Evolutionary conservation across 768 basidiomycete species (phyloP).

Genomic region (Macrolepiota albuminosa): DNA sequence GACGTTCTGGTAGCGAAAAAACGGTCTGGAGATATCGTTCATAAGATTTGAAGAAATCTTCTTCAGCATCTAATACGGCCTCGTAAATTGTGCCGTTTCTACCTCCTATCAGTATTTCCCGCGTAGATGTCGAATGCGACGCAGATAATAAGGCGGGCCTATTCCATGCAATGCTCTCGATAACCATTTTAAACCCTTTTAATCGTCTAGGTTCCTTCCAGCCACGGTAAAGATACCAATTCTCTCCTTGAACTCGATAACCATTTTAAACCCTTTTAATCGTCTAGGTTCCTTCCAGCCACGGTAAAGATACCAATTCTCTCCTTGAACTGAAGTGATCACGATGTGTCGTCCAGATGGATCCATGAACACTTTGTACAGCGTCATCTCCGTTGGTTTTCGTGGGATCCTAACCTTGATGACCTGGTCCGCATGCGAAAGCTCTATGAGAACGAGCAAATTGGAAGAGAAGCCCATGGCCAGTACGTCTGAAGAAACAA

Average conservation of each 20-base stretch:
- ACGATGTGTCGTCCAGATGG: constrained; percentile 90
- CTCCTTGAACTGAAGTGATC: constrained; percentile 80
- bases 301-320: constrained; percentile 88
- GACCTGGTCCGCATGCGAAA: constrained; percentile 83
- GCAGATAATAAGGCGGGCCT: constrained; percentile 60
- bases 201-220: constrained; percentile 82
- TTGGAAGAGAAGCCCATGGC: constrained; percentile 80
- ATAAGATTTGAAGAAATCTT: constrained; percentile 88
- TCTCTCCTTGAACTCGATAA: too few relatives aligned
- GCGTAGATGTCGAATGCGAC: constrained; percentile 66
- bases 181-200: constrained; percentile 77
- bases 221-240: constrained; percentile 76
- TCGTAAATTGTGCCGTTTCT: constrained; percentile 85
- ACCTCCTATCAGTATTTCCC: constrained; percentile 84
- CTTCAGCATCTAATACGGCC: constrained; percentile 83
- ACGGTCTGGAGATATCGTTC: constrained; percentile 74
- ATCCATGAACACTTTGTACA: constrained; percentile 86
- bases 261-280: constrained; percentile 76
- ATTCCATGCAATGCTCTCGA: constrained; percentile 93
- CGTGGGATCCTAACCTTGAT: constrained; percentile 73
- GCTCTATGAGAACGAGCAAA: constrained; percentile 81
- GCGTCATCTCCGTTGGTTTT: constrained; percentile 69
- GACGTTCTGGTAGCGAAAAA: constrained; percentile 74
- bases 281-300: constrained; percentile 79
- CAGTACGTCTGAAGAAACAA: constrained; percentile 82